Conservation (phyloP, 805 yeast genomes). For the Cyberlindnera suaveolens region DNA sequence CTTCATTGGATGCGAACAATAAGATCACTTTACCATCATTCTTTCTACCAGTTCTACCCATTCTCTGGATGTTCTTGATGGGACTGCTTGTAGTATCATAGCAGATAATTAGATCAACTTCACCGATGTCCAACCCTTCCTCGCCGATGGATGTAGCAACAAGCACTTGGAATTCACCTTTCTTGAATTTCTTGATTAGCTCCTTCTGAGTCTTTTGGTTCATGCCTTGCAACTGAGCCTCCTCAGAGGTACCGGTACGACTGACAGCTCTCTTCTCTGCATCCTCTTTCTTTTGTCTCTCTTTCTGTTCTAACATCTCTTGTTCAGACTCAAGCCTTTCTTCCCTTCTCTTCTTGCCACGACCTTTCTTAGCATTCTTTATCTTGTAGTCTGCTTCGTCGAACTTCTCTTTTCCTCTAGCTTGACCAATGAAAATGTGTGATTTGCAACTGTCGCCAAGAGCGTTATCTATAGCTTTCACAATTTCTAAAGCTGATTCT, state of each 20-base stretch:
- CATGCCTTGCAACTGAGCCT: conserved; percentile 82
- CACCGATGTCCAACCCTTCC: conserved; percentile 97
- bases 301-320: conserved; percentile 25
- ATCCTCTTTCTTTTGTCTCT: conserved; percentile 26
- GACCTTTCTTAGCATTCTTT: conserved; percentile 39
- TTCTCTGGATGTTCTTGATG: conserved; percentile 85
- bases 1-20: conserved; percentile 72
- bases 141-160: conserved; percentile 98
- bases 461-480: conserved; percentile 48
- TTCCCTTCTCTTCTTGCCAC: conserved; percentile 31
- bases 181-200: conserved; percentile 65
- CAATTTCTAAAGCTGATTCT: conserved; percentile 86
- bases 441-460: conserved; percentile 43
- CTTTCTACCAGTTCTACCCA: conserved; percentile 98
- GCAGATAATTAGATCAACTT: conserved; percentile 89
- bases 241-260: conserved; percentile 60
- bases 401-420: conserved; percentile 64
- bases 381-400: conserved; percentile 46
- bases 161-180: conserved; percentile 67
- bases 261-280: conserved; percentile 30
- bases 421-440: conserved; percentile 90
- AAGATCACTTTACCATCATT: conserved; percentile 79
- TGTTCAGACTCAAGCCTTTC: conserved; percentile 28
- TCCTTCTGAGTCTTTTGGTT: conserved; percentile 82
- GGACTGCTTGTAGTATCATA: conserved; percentile 93